Base-by-base conservation (phyloP, 169 alveolate genomes). In the Plasmodium yoelii region DNA sequence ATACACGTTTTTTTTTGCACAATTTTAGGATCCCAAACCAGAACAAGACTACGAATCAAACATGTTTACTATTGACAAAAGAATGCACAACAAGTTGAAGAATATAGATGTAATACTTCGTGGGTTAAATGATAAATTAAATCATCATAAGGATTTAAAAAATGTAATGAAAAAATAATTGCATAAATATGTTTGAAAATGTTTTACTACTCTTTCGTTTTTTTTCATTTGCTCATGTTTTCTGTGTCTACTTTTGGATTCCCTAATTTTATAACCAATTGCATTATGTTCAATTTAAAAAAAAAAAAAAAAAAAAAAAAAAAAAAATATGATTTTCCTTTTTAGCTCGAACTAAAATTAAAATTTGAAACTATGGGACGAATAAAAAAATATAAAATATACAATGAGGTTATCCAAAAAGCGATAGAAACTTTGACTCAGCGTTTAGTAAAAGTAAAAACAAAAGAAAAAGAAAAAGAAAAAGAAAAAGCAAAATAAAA, bases 281-380 rank as follows among this genome's bases (percentile, higher is more conserved):
- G 0, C 7, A 34, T 34, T 7, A 51, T 51, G n/a, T 0, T 13
- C 19, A 51, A 13, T 8, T 1, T 10, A 1, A 10, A 47, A 13
- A 13, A 22, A 22, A 22, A 22, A 22, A 22, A 22, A 22, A 22
- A 22, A 22, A 22, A n/a, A n/a, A n/a, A 1, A 10, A 47, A 13
- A 13, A 22, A 22, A 22, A 22, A 22, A 22, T 51, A 6, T 15
- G 59, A 51, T 6, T 15, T 13, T 51, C 59, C 19, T 26, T 56
- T 26, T 63, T 42, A 75, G 88, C 67, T 19, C 47, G 88, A 75
- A 63, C 70, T 75, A 10, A 75, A 49, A 42, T 22, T 75, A 19
- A 75, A 75, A 56, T 75, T 75, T 42, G 88, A 75, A 22, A 51
- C 88, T 13, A 75, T 75, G 88, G 70, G 88, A n/a, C 61, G 77